These are phyloP conservation scores for Eucalyptus grandis DNA, from an alignment of 345 rosid species.

Conservation along the genomic window DNA sequence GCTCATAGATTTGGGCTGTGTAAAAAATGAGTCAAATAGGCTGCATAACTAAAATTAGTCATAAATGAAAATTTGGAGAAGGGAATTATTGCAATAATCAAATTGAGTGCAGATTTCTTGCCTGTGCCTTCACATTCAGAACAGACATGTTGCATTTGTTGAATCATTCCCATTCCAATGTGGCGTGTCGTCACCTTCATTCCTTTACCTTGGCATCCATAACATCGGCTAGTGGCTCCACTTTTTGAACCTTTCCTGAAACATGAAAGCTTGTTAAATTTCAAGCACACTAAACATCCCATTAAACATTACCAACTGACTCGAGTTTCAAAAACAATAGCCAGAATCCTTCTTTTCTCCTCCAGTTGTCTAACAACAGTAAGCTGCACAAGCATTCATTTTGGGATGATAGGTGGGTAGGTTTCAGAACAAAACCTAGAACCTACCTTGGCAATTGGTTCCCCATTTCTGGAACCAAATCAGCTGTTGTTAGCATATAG, in stretches of 20 bases:
- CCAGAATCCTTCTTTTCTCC: not conserved
- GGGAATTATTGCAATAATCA: not conserved
- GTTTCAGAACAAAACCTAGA: not conserved
- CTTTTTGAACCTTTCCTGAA: conserved; percentile 53
- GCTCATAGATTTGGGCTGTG: not conserved
- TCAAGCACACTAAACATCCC: not conserved
- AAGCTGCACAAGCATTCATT: not conserved
- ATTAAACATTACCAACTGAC: not conserved
- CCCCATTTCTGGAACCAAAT: not conserved
- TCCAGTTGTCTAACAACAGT: not conserved
- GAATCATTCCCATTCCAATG: conserved; percentile 38
- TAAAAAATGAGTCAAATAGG: not conserved
- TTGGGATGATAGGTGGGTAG: not conserved
- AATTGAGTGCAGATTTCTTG: not conserved
- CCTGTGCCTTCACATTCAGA: conserved; percentile 36
- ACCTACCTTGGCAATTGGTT: not conserved
- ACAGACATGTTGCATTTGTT: conserved; percentile 55
- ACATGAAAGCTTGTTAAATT: not conserved
- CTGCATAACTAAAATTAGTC: not conserved
- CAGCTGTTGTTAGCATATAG: not conserved
- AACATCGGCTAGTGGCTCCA: conserved; percentile 30
- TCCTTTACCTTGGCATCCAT: conserved; percentile 53
- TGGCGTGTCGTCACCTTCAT: conserved; percentile 36
- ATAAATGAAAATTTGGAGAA: not conserved
- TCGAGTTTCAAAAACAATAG: not conserved